Conservation (phyloP, 768 basidiomycete species). For the Termitomyces sp. region DNA sequence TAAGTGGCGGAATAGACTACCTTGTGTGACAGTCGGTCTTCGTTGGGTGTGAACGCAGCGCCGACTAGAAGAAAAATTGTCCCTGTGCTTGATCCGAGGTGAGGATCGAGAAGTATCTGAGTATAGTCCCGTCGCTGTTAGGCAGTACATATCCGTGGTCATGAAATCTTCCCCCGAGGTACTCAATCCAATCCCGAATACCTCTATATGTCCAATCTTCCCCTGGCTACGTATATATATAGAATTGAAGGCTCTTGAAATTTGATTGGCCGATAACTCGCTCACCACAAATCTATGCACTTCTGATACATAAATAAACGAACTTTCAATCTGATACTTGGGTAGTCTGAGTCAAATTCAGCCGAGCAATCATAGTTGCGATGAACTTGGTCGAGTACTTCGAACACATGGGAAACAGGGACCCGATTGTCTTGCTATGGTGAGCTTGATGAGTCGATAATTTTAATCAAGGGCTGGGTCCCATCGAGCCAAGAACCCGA, state of each 20-base stretch:
- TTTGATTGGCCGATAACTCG: not conserved
- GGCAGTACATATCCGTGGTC: not conserved
- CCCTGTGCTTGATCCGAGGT: constrained; percentile 3
- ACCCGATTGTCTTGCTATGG: not conserved
- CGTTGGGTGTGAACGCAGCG: not conserved
- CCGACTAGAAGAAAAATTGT: not conserved
- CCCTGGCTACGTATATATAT: not conserved
- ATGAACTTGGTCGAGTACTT: not conserved
- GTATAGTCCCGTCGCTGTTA: not conserved
- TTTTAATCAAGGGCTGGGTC: not conserved
- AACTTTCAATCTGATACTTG: not conserved
- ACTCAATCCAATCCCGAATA: not conserved
- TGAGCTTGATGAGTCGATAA: not conserved
- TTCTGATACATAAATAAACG: not conserved
- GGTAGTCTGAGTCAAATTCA: no score
- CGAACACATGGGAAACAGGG: not conserved
- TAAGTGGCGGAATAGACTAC: not conserved
- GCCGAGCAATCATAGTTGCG: not conserved
- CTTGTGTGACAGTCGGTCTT: not conserved
- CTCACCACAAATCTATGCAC: not conserved
- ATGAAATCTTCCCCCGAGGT: constrained; percentile 3
- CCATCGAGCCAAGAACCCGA: constrained; percentile 1
- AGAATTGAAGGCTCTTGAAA: not conserved
- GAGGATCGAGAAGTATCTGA: not conserved
- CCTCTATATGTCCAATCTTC: not conserved